Conservation (phyloP, 495 filamentous ascomycete genomes). For the Ascodesmis nigricans region DNA sequence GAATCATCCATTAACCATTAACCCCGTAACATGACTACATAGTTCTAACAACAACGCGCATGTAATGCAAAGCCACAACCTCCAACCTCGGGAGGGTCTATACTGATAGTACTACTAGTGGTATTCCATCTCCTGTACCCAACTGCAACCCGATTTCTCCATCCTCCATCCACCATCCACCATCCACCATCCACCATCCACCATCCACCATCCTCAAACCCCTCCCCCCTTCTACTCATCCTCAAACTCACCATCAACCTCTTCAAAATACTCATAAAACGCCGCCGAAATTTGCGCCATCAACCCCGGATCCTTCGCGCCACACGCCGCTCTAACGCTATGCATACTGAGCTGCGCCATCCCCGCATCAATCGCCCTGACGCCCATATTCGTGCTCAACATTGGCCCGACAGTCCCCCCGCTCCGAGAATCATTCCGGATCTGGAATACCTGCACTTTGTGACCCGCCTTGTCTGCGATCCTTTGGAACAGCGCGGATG, state of each 20-base stretch:
- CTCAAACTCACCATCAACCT: constrained; percentile 65
- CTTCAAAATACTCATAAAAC: constrained; percentile 73
- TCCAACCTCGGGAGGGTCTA: too few relatives aligned
- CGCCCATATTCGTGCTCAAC: constrained; percentile 57
- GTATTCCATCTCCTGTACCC: too few relatives aligned
- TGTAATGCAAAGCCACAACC: too few relatives aligned
- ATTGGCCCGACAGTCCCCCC: constrained; percentile 94
- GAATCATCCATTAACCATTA: too few relatives aligned
- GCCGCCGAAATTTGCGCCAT: constrained; percentile 76
- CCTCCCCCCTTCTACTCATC: too few relatives aligned
- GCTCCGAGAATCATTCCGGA: constrained; percentile 67
- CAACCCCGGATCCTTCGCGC: constrained; percentile 65
- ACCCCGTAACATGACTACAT: too few relatives aligned
- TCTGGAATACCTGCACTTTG: constrained; percentile 75
- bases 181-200: too few relatives aligned
- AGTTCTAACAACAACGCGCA: too few relatives aligned
- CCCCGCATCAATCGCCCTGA: constrained; percentile 72
- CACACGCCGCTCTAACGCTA: constrained; percentile 74
- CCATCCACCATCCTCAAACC: too few relatives aligned
- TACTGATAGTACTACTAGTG: too few relatives aligned
- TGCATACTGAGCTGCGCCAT: constrained; percentile 92
- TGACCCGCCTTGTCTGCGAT: constrained; percentile 47
- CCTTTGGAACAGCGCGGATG: constrained; percentile 48
- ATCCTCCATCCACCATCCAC: too few relatives aligned
- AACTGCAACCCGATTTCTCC: too few relatives aligned